These are phyloP conservation scores for Ceratopteris richardii DNA, from an alignment of 75 land plant species.

Conservation along the genomic window DNA sequence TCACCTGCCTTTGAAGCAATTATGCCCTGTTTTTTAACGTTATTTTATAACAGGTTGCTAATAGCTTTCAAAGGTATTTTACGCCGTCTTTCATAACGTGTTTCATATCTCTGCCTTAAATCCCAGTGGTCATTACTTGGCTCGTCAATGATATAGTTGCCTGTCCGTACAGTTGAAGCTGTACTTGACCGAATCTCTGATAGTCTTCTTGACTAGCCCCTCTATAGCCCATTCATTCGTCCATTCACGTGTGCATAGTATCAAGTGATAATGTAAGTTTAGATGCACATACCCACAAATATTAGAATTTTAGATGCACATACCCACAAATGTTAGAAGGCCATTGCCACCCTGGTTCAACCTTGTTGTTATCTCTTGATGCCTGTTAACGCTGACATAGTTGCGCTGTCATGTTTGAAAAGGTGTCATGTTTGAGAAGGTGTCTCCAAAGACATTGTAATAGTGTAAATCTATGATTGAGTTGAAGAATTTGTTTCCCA, in stretches of 20 bases:
- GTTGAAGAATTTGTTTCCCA: conserved; percentile 27
- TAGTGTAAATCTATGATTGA: conserved; percentile 66
- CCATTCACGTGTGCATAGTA: conserved; percentile 81
- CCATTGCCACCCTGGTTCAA: conserved; percentile 38
- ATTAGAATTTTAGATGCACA: too few relatives aligned
- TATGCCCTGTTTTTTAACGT: too few relatives aligned
- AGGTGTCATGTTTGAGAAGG: conserved; percentile 30
- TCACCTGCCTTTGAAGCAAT: too few relatives aligned
- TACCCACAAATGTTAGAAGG: conserved; percentile 62
- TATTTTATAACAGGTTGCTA: too few relatives aligned
- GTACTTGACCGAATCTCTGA: conserved; percentile 54
- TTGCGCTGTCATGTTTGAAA: conserved; percentile 50
- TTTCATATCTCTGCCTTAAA: conserved; percentile 51
- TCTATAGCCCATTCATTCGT: conserved; percentile 61
- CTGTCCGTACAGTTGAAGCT: conserved; percentile 52
- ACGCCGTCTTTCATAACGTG: conserved; percentile 16
- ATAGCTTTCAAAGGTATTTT: too few relatives aligned
- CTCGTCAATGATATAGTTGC: conserved; percentile 22
- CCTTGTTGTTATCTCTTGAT: not conserved
- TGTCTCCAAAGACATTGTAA: conserved; percentile 64
- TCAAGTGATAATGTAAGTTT: too few relatives aligned
- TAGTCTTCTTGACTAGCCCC: conserved; percentile 41
- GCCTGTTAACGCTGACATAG: conserved; percentile 43
- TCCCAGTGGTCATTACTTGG: conserved; percentile 52
- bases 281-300: too few relatives aligned